A percentile compares a stretch with the other conserved stretches of the same genome.
Evolutionary conservation across 78 protist species (phyloP).

Genomic region (Chrysochromulina tobinii): DNA sequence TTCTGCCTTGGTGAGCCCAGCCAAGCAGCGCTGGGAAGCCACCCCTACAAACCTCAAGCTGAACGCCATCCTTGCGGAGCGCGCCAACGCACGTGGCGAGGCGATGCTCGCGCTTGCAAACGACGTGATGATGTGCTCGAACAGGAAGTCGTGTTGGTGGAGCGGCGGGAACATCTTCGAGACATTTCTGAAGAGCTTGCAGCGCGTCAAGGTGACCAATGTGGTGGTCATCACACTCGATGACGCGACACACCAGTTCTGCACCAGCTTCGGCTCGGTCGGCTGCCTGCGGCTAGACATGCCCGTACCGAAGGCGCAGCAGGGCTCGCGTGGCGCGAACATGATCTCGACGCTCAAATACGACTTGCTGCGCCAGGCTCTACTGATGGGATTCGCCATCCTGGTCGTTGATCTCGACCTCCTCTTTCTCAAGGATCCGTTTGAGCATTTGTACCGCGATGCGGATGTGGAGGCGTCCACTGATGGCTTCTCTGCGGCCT

Average conservation of each 20-base stretch:
- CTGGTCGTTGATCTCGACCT: neutral
- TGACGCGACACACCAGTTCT: neutral
- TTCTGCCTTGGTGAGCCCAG: no score
- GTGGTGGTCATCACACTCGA: neutral
- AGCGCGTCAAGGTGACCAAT: neutral
- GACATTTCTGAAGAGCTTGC: neutral
- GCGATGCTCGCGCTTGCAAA: neutral
- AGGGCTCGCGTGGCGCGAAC: constrained; percentile 1
- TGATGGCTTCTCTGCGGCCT: neutral
- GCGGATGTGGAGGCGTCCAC: constrained; percentile 9
- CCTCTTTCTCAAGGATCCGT: constrained; percentile 4
- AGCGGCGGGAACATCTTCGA: neutral
- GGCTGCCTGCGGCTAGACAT: neutral
- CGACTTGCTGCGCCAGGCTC: neutral
- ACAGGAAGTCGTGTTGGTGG: constrained; percentile 16
- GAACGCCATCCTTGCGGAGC: no score
- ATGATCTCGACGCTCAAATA: neutral
- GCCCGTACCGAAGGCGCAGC: constrained; percentile 8
- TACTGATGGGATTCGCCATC: neutral
- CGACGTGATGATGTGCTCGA: constrained; percentile 28
- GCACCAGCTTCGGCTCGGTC: neutral
- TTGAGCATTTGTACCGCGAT: neutral
- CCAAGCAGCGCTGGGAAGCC: neutral
- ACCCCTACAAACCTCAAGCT: neutral
- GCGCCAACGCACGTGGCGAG: neutral